Base-by-base conservation (phyloP, 352 stramenopile genomes). In the Globisporangium apiculatum region DNA sequence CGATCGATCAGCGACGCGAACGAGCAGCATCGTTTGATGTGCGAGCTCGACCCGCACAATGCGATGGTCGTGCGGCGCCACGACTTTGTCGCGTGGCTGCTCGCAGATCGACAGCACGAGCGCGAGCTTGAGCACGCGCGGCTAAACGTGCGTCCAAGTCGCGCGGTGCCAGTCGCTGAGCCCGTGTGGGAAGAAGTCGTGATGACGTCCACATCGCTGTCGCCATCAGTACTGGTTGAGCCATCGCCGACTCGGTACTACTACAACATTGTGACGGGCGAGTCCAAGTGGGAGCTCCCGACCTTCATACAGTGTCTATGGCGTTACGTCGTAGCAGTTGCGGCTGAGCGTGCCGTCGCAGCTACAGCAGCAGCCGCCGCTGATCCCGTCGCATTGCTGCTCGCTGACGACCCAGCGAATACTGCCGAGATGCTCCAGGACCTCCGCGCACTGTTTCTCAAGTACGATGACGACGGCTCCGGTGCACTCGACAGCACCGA, bases 391-490 rank as follows among this genome's bases (percentile, higher is more conserved):
- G 35, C 37, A n/a, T 7, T 48, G 15, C 48, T 60, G 2, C 48
- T 69, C 18, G 38, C 43, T 40, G 58, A 53, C 40, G 55, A 73
- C 12, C 55, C 57, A 48, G 31, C 57, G 36, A 38, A 5, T 12
- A 60, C 58, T 40, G 41, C 53, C 47, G 76, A 86, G 50, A 62
- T 75, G 54, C 40, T 81, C 5, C 61, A 79, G 31, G 68, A 85
- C 41, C 67, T 91, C 11, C 70, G 64, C 35, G 61, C 62, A 11
- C 42, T 88, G 2, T 91, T 89, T 58, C 38, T 57, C 14, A 75
- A 76, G 51, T 86, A 77, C 46, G 78, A 89, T 40, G 79, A 87
- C 17, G 76, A 91, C 51, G 61, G 68, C 3, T 78, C 73, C 2
- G 71, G 71, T 0, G 43, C 63, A n/a, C 49, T 91, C 43, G 76